Conservation (phyloP, 495 filamentous ascomycete genomes). For the Aeminium ludgeri region DNA sequence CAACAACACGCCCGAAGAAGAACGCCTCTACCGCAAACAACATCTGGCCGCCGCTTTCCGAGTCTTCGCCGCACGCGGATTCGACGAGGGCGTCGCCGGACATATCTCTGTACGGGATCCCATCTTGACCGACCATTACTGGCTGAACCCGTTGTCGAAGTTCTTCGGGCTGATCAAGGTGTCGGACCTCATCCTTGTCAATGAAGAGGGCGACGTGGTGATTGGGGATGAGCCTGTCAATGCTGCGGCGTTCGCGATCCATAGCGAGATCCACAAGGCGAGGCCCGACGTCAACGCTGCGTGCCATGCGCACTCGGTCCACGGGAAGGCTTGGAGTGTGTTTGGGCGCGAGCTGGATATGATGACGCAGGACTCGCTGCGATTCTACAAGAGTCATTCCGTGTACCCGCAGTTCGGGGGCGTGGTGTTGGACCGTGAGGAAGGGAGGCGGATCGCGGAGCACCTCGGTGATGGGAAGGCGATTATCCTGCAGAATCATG, state of each 20-base stretch:
- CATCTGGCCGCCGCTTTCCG: slow-evolving; percentile 58
- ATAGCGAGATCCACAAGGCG: slow-evolving; percentile 38
- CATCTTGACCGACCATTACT: slow-evolving; percentile 34
- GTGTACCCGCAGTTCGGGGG: slow-evolving; percentile 38
- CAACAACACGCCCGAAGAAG: slow-evolving; percentile 39
- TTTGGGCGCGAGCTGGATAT: slow-evolving; percentile 41
- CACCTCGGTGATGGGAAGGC: slow-evolving; percentile 46
- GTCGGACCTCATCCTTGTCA: slow-evolving; percentile 37
- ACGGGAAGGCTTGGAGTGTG: slow-evolving; percentile 36
- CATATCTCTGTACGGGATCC: slow-evolving; percentile 41
- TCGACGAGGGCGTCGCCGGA: slow-evolving; percentile 53
- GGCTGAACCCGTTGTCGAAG: slow-evolving; percentile 36
- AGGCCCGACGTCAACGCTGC: slow-evolving; percentile 35
- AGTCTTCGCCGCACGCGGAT: slow-evolving; percentile 48
- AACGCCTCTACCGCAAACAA: slow-evolving; percentile 53
- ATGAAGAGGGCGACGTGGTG: slow-evolving; percentile 34
- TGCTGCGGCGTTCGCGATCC: slow-evolving; percentile 55
- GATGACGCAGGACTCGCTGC: slow-evolving; percentile 53
- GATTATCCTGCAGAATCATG: slow-evolving; percentile 53
- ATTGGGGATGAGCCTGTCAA: slow-evolving; percentile 40
- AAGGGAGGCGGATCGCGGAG: slow-evolving; percentile 41
- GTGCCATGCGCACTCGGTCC: slow-evolving; percentile 37
- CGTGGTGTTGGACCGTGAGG: slow-evolving; percentile 44
- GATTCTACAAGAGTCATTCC: slow-evolving; percentile 39
- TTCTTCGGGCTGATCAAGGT: slow-evolving; percentile 41